Evolutionary conservation across 2,329 filamentous ascomycete species (phyloP).

Genomic region (Ascochyta viciae-villosae): DNA sequence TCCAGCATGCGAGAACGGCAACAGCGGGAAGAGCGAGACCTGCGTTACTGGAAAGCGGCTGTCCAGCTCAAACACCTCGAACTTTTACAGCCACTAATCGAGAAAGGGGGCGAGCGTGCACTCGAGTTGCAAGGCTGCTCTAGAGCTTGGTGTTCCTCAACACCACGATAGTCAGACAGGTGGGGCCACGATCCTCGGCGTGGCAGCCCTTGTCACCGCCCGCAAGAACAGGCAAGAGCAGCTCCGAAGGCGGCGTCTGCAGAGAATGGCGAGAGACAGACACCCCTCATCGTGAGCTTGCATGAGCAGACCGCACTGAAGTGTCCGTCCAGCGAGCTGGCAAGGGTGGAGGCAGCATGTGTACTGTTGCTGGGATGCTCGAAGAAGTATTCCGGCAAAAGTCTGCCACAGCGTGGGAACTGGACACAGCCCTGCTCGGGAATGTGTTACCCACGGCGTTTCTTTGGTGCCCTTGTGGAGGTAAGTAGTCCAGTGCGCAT

Average conservation of each 20-base stretch:
- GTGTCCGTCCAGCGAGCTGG: neutral
- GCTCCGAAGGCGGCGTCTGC: neutral
- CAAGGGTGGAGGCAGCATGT: neutral
- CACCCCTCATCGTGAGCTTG: slow-evolving; percentile 5
- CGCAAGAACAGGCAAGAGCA: slow-evolving; percentile 11
- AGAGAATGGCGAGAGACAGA: neutral
- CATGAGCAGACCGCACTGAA: neutral
- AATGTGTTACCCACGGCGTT: too few species aligned
- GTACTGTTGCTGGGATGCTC: too few species aligned
- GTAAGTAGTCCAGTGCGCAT: too few species aligned
- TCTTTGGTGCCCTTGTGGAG: too few species aligned
- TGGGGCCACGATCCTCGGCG: slow-evolving; percentile 10
- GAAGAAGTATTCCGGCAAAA: too few species aligned
- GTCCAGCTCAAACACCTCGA: slow-evolving; percentile 29
- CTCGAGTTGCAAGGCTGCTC: slow-evolving; percentile 21
- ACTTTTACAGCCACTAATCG: neutral
- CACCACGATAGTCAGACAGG: slow-evolving; percentile 10
- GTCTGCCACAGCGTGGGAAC: too few species aligned
- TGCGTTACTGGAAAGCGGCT: slow-evolving; percentile 25
- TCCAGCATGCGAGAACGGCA: slow-evolving; percentile 8
- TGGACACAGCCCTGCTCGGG: too few species aligned
- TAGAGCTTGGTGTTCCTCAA: slow-evolving; percentile 23
- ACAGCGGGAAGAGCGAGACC: slow-evolving; percentile 1
- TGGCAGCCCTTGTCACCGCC: slow-evolving; percentile 24
- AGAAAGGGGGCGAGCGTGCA: slow-evolving; percentile 24